phyloP scores from a whole-genome alignment of 441 rosid genomes.

The Pelargonium cotyledonis region DNA sequence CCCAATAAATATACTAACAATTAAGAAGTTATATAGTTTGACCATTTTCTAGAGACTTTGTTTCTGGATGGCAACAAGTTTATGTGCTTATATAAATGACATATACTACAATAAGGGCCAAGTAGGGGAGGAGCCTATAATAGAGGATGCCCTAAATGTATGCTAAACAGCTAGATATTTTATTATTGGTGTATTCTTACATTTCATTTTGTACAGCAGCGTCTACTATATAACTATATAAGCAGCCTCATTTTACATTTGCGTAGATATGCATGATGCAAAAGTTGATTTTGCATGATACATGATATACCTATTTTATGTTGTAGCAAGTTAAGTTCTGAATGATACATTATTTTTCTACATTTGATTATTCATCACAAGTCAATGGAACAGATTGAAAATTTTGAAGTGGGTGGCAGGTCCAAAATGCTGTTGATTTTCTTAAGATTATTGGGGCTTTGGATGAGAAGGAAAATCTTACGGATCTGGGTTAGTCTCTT shows the following conservation, averaged over 20 bases:
- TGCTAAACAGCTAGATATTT: neutral
- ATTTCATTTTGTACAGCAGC: neutral
- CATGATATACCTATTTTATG: neutral
- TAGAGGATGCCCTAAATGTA: neutral
- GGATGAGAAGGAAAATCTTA: constrained; percentile 84
- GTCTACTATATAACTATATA: neutral
- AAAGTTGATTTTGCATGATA: neutral
- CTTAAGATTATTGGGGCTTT: constrained; percentile 88
- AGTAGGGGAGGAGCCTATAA: neutral
- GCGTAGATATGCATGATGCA: neutral
- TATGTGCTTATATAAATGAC: neutral
- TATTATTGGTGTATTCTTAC: neutral
- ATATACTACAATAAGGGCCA: neutral
- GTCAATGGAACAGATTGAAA: constrained; percentile 14
- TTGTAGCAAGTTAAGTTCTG: constrained; percentile 5
- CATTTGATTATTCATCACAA: constrained; percentile 5
- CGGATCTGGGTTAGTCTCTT: constrained; percentile 76
- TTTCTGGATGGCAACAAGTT: neutral
- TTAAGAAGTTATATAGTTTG: neutral
- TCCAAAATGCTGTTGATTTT: constrained; percentile 88
- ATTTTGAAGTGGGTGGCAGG: constrained; percentile 41
- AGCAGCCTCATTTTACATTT: neutral
- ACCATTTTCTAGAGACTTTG: neutral
- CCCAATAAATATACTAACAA: neutral
- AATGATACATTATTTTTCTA: constrained; percentile 1